Evolutionary conservation across 2,329 filamentous ascomycete species (phyloP), one percentile per base, ranked within the genome.

Genomic region (Talaromyces piceae): DNA sequence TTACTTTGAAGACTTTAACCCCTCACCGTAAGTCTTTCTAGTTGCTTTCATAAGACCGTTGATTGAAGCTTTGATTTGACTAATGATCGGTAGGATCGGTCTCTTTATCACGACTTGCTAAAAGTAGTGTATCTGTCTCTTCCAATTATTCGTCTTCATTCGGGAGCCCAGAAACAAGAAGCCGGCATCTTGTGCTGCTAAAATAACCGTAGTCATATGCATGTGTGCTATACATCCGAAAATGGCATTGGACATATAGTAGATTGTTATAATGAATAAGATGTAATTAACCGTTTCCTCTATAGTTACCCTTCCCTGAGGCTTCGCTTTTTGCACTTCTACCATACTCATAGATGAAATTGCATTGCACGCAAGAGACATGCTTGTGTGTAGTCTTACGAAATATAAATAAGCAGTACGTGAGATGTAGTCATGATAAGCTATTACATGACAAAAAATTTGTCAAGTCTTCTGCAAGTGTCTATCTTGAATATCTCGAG

Each of bases 1-100:
- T 51, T 87, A 77, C 66, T 84, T 86, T 69, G 75, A 87, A 67
- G 81, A 86, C 62, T 84, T 71, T 58, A 84, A 83, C 59, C 73
- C 73, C 16, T 66, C 69, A 53, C 72, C 76, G 69, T 72, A 63
- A 63, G 69, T 69, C 44, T 25, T 13, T 28, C 6, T 13, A 33
- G 20, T 39, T 23, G 25, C 20, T 11, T 27, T n/a, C 1, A 7
- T 50, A 1, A 20, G 12, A 3, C 4, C 49, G 30, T 12, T 41
- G 46, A 45, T 54, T 65, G 55, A 20, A 41, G 13, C 7, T 27
- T 28, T 2, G n/a, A 5, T 39, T 13, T 37, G 48, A 28, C 44
- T n/a, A 43, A 12, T 52, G 22, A 27, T 12, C 23, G 52, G 5
- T 53, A 71, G 68, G 33, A 60, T 73, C 43, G 70, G 70, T 56